Conservation (phyloP, 2,329 filamentous ascomycete species). For the Arthroderma sp. region DNA sequence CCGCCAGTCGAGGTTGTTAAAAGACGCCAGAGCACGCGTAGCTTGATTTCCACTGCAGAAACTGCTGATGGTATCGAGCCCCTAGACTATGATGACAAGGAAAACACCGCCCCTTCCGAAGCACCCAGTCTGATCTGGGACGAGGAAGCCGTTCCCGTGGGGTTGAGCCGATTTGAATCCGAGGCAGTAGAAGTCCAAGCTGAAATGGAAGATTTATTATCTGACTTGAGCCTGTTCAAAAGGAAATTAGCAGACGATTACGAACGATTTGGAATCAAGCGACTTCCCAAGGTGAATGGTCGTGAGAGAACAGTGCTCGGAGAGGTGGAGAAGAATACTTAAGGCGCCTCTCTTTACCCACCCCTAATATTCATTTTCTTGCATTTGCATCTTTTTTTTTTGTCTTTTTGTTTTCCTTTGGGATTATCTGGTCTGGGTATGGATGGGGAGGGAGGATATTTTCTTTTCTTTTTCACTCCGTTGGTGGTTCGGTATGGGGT, state of each 20-base stretch:
- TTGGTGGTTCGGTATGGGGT: too few species aligned
- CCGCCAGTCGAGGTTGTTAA: constrained; percentile 34
- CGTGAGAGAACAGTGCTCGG: constrained; percentile 1
- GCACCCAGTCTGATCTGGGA: constrained; percentile 19
- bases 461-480: too few species aligned
- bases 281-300: not conserved
- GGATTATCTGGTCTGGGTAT: not conserved
- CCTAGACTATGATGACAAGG: constrained; percentile 45
- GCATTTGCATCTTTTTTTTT: not conserved
- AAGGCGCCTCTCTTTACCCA: not conserved
- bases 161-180: constrained; percentile 20
- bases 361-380: not conserved
- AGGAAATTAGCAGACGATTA: constrained; percentile 73
- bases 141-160: constrained; percentile 38
- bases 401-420: not conserved
- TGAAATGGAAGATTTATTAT: constrained; percentile 72
- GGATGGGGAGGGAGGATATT: not conserved
- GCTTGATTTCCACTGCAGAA: constrained; percentile 23
- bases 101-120: constrained; percentile 22
- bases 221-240: constrained; percentile 67
- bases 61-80: constrained; percentile 21
- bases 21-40: constrained; percentile 20
- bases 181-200: constrained; percentile 57
- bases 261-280: constrained; percentile 24
- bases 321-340: constrained; percentile 1